Percentiles rank a stretch among this genome's conserved stretches.
Conservation (phyloP, 179 eudicot species). For the Vitellaria paradoxa region DNA sequence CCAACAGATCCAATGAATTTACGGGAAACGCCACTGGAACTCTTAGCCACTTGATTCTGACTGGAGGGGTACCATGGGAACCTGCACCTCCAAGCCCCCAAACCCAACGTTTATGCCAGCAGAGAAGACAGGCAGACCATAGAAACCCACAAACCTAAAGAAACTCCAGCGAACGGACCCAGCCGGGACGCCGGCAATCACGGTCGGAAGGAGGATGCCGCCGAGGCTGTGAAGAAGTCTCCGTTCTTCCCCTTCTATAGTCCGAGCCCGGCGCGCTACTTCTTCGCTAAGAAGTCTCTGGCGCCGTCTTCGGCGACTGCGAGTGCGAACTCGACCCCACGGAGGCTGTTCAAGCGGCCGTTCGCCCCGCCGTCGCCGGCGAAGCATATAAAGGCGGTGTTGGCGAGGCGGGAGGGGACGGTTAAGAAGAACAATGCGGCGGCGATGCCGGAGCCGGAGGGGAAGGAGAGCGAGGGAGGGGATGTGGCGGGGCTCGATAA, state of each 20-base stretch:
- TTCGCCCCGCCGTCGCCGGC: constrained; percentile 88
- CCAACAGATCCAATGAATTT: neutral
- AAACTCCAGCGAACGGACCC: no score
- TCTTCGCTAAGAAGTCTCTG: constrained; percentile 57
- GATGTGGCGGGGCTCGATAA: constrained; percentile 33
- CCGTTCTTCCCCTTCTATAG: constrained; percentile 60
- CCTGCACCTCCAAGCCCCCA: constrained; percentile 53
- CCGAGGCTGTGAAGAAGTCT: constrained; percentile 37
- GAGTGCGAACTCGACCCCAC: constrained; percentile 44
- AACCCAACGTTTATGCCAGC: constrained; percentile 30
- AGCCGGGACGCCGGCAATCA: constrained; percentile 6
- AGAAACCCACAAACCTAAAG: no score
- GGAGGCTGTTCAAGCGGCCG: constrained; percentile 49
- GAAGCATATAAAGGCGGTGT: constrained; percentile 59
- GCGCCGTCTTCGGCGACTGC: constrained; percentile 37
- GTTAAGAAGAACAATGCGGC: constrained; percentile 36
- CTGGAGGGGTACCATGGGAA: constrained; percentile 42
- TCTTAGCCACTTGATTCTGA: constrained; percentile 9
- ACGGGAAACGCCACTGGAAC: neutral
- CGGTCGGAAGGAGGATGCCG: neutral
- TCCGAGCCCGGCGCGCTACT: constrained; percentile 60
- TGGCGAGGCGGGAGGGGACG: constrained; percentile 51
- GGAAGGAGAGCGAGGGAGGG: constrained; percentile 18
- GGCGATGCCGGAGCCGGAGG: constrained; percentile 22
- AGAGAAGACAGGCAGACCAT: no score